Evolutionary conservation across 2,329 filamentous ascomycete genomes (phyloP), one percentile per base, ranked within the genome.

Genomic region (Emydomyces testavorans): DNA sequence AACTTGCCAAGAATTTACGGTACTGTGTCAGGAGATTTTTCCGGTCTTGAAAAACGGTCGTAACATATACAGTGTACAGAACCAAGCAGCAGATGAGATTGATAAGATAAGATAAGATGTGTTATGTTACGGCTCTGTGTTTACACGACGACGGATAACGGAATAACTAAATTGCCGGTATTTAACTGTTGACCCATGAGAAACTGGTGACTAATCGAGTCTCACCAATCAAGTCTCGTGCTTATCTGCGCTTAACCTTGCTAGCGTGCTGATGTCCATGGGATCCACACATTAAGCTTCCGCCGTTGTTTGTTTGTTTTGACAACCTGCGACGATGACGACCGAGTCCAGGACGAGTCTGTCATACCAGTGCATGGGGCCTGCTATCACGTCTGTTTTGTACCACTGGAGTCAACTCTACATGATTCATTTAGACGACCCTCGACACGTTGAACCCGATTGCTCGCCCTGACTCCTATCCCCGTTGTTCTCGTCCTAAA

Each of bases 41-140:
- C n/a, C n/a, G n/a, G n/a, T n/a, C n/a, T n/a, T n/a, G n/a, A n/a
- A n/a, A n/a, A n/a, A n/a, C n/a, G n/a, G n/a, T n/a, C n/a, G 26
- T 28, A 28, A 37, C 23, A 18, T 35, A 21, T 13, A 26, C 21
- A 28, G 26, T 28, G 11, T 11, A 28, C 26, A 28, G 26, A 35
- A 8, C 32, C n/a, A 6, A 35, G 6, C n/a, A 4, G 7, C 13
- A 42, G 39, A 43, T 43, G 23, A 20, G 29, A 43, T 34, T 43
- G 40, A 44, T 44, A 44, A 44, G 41, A 44, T 44, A 44, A 44
- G 41, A 44, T 44, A 44, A 44, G 41, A 44, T 44, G 8, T 10
- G 24, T 41, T n/a, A n/a, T n/a, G n/a, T n/a, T n/a, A n/a, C n/a
- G n/a, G n/a, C n/a, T n/a, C n/a, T n/a, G n/a, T n/a, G n/a, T n/a